These are phyloP conservation scores for Myochromella boudieri DNA, from an alignment of 768 basidiomycete species.

Conservation along the genomic window DNA sequence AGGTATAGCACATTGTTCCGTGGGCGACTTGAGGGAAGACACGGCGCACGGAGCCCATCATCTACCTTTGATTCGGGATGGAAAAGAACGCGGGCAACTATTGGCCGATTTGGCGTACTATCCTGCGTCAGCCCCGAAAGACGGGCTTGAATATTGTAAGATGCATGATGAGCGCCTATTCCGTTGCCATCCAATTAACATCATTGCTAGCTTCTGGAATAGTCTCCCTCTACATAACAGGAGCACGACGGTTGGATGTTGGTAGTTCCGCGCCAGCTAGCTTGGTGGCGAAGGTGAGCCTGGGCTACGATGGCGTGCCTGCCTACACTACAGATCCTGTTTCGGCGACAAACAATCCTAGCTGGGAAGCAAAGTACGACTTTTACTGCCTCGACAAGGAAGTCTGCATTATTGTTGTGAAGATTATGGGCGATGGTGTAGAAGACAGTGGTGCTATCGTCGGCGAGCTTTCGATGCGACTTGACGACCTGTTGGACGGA, in stretches of 20 bases:
- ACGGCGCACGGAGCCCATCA: slow-evolving; percentile 9
- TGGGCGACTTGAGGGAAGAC: slow-evolving; percentile 9
- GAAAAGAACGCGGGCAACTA: slow-evolving; percentile 14
- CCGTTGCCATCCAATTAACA: not conserved
- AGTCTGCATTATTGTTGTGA: slow-evolving; percentile 11
- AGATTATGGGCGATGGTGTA: slow-evolving; percentile 1
- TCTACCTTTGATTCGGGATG: slow-evolving; percentile 6
- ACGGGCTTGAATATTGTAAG: not conserved
- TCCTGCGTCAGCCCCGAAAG: not conserved
- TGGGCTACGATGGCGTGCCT: slow-evolving; percentile 9
- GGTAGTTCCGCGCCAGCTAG: not conserved
- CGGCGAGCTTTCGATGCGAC: slow-evolving; percentile 10
- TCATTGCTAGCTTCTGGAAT: slow-evolving; percentile 8
- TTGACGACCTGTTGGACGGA: slow-evolving; percentile 14
- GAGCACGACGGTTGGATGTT: slow-evolving; percentile 7
- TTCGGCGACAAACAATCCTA: slow-evolving; percentile 4
- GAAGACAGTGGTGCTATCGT: not conserved
- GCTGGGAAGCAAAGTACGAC: slow-evolving; percentile 5
- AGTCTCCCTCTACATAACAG: slow-evolving; percentile 9
- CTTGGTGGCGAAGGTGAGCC: slow-evolving; percentile 10
- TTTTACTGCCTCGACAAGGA: slow-evolving; percentile 10
- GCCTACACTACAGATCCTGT: slow-evolving; percentile 7
- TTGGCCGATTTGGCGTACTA: slow-evolving; percentile 12
- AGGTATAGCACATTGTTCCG: slow-evolving; percentile 7
- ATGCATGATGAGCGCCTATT: not conserved